A percentile compares a stretch with the other conserved stretches of the same genome.
phyloP scores from a whole-genome alignment of 164 flowering plant genomes.

The Vitis vinifera region DNA sequence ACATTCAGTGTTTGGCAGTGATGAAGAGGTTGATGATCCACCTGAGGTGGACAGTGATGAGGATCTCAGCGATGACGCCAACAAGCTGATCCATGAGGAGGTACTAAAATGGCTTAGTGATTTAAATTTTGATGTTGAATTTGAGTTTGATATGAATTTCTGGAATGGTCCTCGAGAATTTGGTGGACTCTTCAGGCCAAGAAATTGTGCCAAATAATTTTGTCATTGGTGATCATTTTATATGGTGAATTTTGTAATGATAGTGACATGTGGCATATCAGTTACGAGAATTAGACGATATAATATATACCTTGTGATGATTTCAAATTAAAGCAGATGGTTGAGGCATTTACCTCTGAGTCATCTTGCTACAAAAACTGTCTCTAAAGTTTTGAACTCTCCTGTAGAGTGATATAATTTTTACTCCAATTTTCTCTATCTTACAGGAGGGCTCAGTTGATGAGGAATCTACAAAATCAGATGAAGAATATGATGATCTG shows the following conservation, averaged over 20 bases:
- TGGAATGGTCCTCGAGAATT: background rate
- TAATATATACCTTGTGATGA: no score
- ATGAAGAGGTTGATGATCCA: conserved; percentile 83
- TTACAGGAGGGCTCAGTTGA: conserved; percentile 93
- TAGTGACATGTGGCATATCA: no score
- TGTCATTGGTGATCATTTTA: no score
- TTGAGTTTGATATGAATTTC: background rate
- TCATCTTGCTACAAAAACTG: no score
- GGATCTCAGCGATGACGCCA: conserved; percentile 66
- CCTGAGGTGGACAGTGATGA: conserved; percentile 73
- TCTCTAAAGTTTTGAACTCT: no score
- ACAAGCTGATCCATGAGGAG: conserved; percentile 62
- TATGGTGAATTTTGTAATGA: no score
- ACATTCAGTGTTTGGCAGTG: conserved; percentile 79
- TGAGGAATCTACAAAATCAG: conserved; percentile 86
- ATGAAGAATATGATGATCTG: conserved; percentile 96
- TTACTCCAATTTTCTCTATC: background rate
- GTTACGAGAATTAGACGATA: no score
- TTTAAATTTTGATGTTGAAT: background rate
- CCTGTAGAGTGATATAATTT: no score
- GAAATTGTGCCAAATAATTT: no score
- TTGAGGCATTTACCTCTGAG: no score
- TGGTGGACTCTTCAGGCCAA: background rate
- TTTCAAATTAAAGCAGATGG: no score
- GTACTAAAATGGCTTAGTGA: conserved; percentile 24